Conservation (phyloP, 768 basidiomycete genomes). For the Arthromyces matolae region DNA sequence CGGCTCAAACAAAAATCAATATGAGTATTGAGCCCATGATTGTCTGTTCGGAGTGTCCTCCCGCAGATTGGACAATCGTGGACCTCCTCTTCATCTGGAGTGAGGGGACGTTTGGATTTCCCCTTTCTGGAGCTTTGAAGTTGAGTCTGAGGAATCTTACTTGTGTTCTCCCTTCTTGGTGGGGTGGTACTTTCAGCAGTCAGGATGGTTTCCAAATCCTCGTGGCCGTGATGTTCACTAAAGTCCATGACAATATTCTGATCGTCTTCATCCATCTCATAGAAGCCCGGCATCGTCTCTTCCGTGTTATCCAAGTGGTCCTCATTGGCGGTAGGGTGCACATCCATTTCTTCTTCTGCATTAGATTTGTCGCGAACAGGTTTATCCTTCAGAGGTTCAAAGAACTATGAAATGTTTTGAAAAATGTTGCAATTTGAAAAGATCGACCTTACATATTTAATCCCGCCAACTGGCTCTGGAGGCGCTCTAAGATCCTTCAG, state of each 20-base stretch:
- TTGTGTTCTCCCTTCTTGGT: neutral
- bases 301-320: conserved; percentile 19
- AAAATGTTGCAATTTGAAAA: neutral
- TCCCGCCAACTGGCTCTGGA: conserved; percentile 45
- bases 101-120: neutral
- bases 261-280: conserved; percentile 48
- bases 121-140: conserved; percentile 10
- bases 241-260: conserved; percentile 17
- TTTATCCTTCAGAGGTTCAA: conserved; percentile 37
- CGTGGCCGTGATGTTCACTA: conserved; percentile 19
- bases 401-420: no score
- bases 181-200: no score
- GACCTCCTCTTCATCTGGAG: conserved; percentile 16
- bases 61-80: conserved; percentile 72
- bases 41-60: conserved; percentile 61
- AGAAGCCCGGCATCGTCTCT: conserved; percentile 50
- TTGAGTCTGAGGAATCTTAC: no score
- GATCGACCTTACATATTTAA: conserved; percentile 58
- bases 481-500: conserved; percentile 72
- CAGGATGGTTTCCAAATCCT: conserved; percentile 1
- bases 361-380: conserved; percentile 34
- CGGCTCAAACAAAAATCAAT: conserved; percentile 86
- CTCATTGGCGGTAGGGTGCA: conserved; percentile 10
- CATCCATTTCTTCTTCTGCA: conserved; percentile 19
- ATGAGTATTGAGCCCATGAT: conserved; percentile 79